Evolutionary conservation across 169 alveolate genomes (phyloP), one percentile per base, ranked within the genome.

Genomic region (Haemoproteus tartakovskyi): DNA sequence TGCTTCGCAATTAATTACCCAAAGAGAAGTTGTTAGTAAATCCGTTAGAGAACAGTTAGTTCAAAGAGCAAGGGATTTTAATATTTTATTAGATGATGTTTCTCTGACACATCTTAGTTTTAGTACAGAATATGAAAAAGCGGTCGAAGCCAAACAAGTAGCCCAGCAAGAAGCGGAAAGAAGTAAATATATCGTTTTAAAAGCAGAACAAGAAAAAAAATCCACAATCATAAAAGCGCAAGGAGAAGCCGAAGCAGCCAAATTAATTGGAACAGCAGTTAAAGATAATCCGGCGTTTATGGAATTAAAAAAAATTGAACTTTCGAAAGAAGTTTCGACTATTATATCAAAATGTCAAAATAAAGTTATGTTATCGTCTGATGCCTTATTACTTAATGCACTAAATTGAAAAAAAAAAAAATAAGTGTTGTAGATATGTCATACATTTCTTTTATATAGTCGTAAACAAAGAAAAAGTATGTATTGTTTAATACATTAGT

Each of bases 151-250:
- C 26, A 97, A 97, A 88, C 98, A 97, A 86, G 98, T 97, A 11
- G 99, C 99, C 6, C 96, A 95, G 82, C 98, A 97, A 85, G 97
- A 95, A 59, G 99, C 99, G 4, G 99, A 96, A 86, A 89, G 97
- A 78, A 96, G 98, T 29, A 96, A 94, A 92, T 97, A 93, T 87
- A 67, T 94, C 18, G 99, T 96, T 41, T 90, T 92, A 79, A 89
- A 94, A 84, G 99, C 99, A 2, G 90, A 89, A 50, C 97, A 97
- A 80, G 98, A 95, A 85, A 97, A 96, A 87, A 95, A 95, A 83
- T 83, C 94, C 57, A 95, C 95, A 33, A 95, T 97, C 61, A 96
- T 97, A 79, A 97, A 90, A 84, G 99, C 99, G 12, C 93, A 95
- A 90, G 99, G 98, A 74, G 98, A 97, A 80, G 93, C 97, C 19